A percentile compares a stretch with the other conserved stretches of the same genome.
These are phyloP conservation scores for Misopates orontium DNA, from an alignment of 257 asterid genomes.

Conservation along the genomic window DNA sequence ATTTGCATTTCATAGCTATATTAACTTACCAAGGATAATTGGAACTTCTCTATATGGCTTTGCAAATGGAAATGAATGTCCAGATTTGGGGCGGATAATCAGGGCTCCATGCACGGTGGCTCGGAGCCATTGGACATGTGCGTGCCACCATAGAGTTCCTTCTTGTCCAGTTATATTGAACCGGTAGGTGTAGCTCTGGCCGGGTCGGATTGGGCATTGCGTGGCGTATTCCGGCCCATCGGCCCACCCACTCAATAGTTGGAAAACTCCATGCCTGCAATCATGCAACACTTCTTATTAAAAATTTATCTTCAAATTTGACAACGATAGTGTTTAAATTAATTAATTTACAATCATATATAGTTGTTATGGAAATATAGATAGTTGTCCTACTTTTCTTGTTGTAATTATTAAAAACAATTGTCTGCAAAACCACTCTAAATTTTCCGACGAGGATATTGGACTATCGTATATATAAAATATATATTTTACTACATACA, in stretches of 20 bases:
- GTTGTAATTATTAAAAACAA: too few species aligned
- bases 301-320: too few species aligned
- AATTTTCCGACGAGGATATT: not conserved
- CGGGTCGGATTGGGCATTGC: slow-evolving; percentile 71
- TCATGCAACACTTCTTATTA: not conserved
- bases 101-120: slow-evolving; percentile 71
- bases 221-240: slow-evolving; percentile 68
- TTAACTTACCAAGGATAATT: slow-evolving; percentile 53
- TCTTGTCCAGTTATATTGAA: slow-evolving; percentile 58
- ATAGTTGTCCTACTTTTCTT: too few species aligned
- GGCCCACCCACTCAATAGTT: slow-evolving; percentile 66
- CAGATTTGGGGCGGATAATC: slow-evolving; percentile 61
- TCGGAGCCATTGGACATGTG: slow-evolving; percentile 61
- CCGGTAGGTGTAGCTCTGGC: slow-evolving; percentile 56
- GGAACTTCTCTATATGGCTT: slow-evolving; percentile 65
- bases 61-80: slow-evolving; percentile 59
- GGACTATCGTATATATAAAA: not conserved
- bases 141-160: slow-evolving; percentile 95
- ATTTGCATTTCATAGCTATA: too few species aligned
- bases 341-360: too few species aligned
- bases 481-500: too few species aligned
- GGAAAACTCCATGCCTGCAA: slow-evolving; percentile 76
- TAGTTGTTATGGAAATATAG: too few species aligned
- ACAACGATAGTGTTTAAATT: too few species aligned
- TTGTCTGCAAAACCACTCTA: too few species aligned